These are phyloP conservation scores for Pseudozyma hubeiensis DNA, from an alignment of 1,284 basidiomycete species.

Conservation along the genomic window DNA sequence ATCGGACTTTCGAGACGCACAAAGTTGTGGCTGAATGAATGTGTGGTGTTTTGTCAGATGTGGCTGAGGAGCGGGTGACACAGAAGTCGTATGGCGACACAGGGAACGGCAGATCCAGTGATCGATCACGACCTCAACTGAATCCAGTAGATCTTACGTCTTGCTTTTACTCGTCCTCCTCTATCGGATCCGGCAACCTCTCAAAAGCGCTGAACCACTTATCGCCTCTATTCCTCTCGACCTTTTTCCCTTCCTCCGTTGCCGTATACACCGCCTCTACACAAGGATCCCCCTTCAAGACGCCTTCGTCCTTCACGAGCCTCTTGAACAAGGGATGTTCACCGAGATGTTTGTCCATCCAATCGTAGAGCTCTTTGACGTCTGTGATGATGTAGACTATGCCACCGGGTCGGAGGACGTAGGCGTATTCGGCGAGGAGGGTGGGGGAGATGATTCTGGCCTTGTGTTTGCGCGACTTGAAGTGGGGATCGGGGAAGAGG, in stretches of 20 bases:
- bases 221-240: constrained; percentile 87
- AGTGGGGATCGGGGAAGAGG: constrained; percentile 98
- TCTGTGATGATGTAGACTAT: constrained; percentile 98
- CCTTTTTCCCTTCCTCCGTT: constrained; percentile 95
- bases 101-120: too few species aligned
- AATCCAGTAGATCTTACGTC: background rate
- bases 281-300: constrained; percentile 71
- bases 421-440: constrained; percentile 90
- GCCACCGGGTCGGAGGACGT: constrained; percentile 87
- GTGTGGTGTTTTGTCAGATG: too few species aligned
- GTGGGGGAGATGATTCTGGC: constrained; percentile 93
- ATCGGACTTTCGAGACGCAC: too few species aligned
- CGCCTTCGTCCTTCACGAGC: constrained; percentile 76
- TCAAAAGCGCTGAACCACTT: constrained; percentile 89
- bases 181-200: constrained; percentile 51
- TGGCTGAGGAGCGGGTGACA: too few species aligned
- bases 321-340: constrained; percentile 87
- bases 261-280: constrained; percentile 61
- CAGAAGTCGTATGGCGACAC: too few species aligned
- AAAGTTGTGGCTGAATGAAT: too few species aligned
- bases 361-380: constrained; percentile 90
- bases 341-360: constrained; percentile 91
- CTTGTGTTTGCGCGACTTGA: constrained; percentile 98
- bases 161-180: constrained; percentile 28
- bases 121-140: too few species aligned